Percentiles rank a stretch among this genome's conserved stretches.
phyloP scores from a whole-genome alignment of 2,329 filamentous ascomycete species.

The Ambrosiella cleistominuta region DNA sequence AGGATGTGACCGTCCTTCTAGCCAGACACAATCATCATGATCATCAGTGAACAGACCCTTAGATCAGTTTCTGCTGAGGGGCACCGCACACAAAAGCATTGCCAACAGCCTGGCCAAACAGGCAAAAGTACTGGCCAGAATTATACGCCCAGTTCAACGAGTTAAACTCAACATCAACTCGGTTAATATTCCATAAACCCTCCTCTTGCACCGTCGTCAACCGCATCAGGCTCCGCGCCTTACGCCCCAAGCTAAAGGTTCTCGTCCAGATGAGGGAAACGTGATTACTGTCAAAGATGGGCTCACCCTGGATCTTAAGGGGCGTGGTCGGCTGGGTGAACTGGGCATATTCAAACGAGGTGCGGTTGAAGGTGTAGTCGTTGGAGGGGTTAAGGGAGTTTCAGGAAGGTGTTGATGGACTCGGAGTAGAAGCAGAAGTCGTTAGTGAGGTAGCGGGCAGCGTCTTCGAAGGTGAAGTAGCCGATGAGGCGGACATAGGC shows the following conservation, averaged over 20 bases:
- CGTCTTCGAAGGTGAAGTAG: conserved; percentile 32
- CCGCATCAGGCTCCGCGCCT: conserved; percentile 13
- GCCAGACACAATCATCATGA: background rate
- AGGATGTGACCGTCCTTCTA: background rate
- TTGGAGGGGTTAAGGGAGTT: conserved; percentile 8
- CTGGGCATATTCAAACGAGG: conserved; percentile 11
- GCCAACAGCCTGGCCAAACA: conserved; percentile 11
- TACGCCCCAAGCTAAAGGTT: conserved; percentile 13
- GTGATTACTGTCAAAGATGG: conserved; percentile 12
- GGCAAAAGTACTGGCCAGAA: conserved; percentile 14
- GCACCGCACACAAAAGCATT: conserved; percentile 10
- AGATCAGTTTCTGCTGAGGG: background rate
- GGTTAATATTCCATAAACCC: conserved; percentile 13
- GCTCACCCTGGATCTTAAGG: conserved; percentile 5
- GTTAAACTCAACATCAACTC: conserved; percentile 15
- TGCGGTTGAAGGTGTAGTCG: conserved; percentile 13
- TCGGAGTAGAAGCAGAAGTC: conserved; percentile 13
- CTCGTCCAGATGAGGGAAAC: conserved; percentile 13
- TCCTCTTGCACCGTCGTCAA: conserved; percentile 14
- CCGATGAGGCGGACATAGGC: conserved; percentile 34
- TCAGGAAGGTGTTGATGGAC: conserved; percentile 15
- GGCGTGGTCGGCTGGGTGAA: conserved; percentile 7
- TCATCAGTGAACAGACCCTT: background rate
- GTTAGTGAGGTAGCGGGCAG: conserved; percentile 12
- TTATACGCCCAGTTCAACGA: conserved; percentile 14